phyloP scores from a whole-genome alignment of 2,329 filamentous ascomycete species.

The Apiospora pterosperma region DNA sequence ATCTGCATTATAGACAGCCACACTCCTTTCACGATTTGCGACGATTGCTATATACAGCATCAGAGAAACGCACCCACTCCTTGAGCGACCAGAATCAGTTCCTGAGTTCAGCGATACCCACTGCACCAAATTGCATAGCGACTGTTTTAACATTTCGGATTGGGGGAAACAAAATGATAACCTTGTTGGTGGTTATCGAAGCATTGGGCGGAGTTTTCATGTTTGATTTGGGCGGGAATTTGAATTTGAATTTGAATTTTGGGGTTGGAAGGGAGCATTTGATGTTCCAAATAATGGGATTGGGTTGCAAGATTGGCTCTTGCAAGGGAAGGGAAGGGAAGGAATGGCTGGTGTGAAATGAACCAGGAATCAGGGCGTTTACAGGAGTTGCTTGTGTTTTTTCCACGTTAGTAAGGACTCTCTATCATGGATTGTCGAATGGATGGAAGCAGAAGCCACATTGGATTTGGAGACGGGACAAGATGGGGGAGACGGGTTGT shows the following conservation, averaged over 20 bases:
- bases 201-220: conserved; percentile 30
- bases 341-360: background rate
- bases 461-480: background rate
- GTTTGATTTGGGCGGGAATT: conserved; percentile 5
- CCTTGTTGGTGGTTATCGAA: conserved; percentile 26
- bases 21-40: conserved; percentile 30
- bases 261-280: background rate
- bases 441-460: background rate
- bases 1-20: conserved; percentile 27
- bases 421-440: background rate
- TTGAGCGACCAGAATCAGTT: conserved; percentile 27
- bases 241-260: conserved; percentile 12
- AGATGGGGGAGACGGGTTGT: background rate
- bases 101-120: conserved; percentile 30
- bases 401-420: background rate
- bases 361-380: background rate
- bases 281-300: conserved; percentile 4
- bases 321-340: background rate
- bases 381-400: background rate
- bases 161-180: conserved; percentile 21
- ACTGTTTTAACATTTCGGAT: conserved; percentile 37
- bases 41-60: conserved; percentile 29
- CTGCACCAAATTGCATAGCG: conserved; percentile 53
- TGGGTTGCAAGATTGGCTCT: background rate
- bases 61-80: conserved; percentile 35